Percentiles rank a stretch among this genome's conserved stretches.
These are phyloP conservation scores for Casuarina equisetifolia DNA, from an alignment of 306 rosid species.

Conservation along the genomic window DNA sequence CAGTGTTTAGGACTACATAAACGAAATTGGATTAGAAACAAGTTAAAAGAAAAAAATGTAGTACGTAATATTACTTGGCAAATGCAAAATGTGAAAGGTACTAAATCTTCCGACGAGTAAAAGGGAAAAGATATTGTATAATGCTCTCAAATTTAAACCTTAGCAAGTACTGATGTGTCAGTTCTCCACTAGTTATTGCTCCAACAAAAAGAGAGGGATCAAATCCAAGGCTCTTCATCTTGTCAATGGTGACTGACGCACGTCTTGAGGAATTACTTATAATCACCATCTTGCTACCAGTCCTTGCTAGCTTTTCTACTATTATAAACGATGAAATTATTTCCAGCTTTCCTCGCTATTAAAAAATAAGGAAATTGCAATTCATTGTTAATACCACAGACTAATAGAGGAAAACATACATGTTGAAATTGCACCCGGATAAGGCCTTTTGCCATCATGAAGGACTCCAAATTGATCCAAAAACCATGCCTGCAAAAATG, in stretches of 20 bases:
- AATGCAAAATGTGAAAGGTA: neutral
- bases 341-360: neutral
- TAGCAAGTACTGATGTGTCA: conserved; percentile 74
- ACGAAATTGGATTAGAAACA: neutral
- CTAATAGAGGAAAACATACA: conserved; percentile 41
- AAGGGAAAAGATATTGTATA: neutral
- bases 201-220: conserved; percentile 82
- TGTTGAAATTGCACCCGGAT: conserved; percentile 77
- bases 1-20: neutral
- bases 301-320: conserved; percentile 74
- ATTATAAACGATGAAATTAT: conserved; percentile 15
- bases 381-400: conserved; percentile 7
- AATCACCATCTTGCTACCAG: conserved; percentile 87
- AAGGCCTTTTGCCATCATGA: conserved; percentile 92
- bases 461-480: conserved; percentile 97
- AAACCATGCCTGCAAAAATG: conserved; percentile 71
- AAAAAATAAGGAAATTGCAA: neutral
- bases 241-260: conserved; percentile 71
- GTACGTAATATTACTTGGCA: neutral
- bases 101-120: neutral
- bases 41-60: neutral
- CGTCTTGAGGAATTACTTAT: conserved; percentile 98
- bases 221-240: conserved; percentile 77
- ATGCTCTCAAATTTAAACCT: conserved; percentile 38
- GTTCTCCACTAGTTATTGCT: conserved; percentile 90